Base-by-base conservation (phyloP, 257 asterid genomes). In the Rubia yunnanensis region DNA sequence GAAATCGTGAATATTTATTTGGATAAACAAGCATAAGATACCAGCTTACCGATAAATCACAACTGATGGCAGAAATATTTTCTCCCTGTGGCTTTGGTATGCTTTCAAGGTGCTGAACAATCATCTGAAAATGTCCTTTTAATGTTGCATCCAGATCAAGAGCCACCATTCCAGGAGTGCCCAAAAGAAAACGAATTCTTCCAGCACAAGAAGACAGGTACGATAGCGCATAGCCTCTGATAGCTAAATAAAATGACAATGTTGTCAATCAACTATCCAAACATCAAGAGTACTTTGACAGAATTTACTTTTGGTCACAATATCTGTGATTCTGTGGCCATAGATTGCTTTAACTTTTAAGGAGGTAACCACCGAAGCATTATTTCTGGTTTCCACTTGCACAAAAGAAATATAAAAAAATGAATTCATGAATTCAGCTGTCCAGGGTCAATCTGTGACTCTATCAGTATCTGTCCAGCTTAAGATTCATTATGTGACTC, bases 111-210 rank as follows among this genome's bases (percentile, higher is more conserved):
- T 94, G 96, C 76, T 88, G 94, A 79, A 94, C 92, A 63, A 94
- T 86, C 86, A 80, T 85, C 76, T 89, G 95, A 76, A 94, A 80
- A 78, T 88, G 88, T 55, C 95, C 92, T 84, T 94, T 94, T 81
- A 94, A 75, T 71, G 85, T 82, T 44, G 94, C 74, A 82, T 94
- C 99, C 56, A 94, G 79, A 78, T 94, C 97, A 72, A 94, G 99
- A 74, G 99, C 99, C 72, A 94, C 92, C 99, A 94, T 94, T 76
- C 99, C 99, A 7, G 99, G 99, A 38, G 97, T 90, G 54, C 94
- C 90, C 83, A 94, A 87, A 76, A 94, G 83, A 89, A 94, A 89
- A 63, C 97, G 91, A 77, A 94, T 86, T 88, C 99, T 83, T 75
- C 97, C 92, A 75, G 96, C 97, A 79, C 96, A 90, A 65, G 97